Evolutionary conservation across 768 basidiomycete genomes (phyloP).

Genomic region (Hericium erinaceus): DNA sequence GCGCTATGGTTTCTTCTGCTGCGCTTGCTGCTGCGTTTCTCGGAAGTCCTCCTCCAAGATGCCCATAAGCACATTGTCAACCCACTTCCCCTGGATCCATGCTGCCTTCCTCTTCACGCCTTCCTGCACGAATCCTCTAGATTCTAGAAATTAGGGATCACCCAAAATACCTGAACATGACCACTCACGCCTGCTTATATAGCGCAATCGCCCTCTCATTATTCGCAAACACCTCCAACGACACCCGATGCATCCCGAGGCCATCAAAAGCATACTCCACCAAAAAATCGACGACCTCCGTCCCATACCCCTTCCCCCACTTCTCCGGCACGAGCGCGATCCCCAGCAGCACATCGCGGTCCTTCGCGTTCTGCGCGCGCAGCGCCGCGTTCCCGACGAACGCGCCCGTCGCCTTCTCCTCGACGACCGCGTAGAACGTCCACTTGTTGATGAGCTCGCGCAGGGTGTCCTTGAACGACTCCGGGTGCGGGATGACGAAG

Average conservation of each 20-base stretch:
- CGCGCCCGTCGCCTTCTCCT: constrained; percentile 5
- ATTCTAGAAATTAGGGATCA: not conserved
- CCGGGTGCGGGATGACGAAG: constrained; percentile 7
- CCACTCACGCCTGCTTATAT: constrained; percentile 1
- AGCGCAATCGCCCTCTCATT: constrained; percentile 8
- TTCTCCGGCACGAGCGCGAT: constrained; percentile 7
- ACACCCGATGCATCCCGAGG: constrained; percentile 4
- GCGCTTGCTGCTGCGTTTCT: no score
- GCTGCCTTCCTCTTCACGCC: constrained; percentile 16
- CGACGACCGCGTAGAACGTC: constrained; percentile 4
- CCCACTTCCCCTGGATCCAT: constrained; percentile 30
- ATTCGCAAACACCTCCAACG: constrained; percentile 2
- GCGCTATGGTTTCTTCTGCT: no score
- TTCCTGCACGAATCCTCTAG: constrained; percentile 30
- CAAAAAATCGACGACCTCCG: constrained; percentile 7
- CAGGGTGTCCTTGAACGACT: not conserved
- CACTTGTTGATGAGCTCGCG: not conserved
- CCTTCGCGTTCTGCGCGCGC: not conserved
- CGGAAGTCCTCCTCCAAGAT: constrained; percentile 26
- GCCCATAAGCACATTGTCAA: constrained; percentile 30
- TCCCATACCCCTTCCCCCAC: constrained; percentile 11
- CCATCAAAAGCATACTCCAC: constrained; percentile 3
- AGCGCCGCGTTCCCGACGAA: constrained; percentile 8
- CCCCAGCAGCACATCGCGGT: constrained; percentile 1
- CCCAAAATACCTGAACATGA: not conserved